Evolutionary conservation across 345 rosid species (phyloP).

Genomic region (Gynandropsis gynandra): DNA sequence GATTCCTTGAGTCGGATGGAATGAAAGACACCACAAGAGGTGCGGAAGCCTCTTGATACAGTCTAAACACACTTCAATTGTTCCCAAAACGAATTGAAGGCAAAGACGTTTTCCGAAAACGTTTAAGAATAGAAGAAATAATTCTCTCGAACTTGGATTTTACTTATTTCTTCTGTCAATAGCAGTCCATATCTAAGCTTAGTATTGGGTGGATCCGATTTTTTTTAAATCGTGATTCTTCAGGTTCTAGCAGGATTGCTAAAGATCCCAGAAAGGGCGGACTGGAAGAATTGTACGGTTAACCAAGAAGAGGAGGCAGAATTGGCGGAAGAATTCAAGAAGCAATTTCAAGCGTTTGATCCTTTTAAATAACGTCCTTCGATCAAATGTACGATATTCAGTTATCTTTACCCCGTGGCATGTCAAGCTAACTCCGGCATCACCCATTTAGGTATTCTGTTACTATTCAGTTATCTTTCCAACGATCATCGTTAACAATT

Average conservation of each 20-base stretch:
- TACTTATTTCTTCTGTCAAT: background rate
- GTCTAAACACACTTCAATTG: too few species aligned
- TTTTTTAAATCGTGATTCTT: constrained; percentile 4
- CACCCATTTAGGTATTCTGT: constrained; percentile 15
- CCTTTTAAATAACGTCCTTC: constrained; percentile 35
- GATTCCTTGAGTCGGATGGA: too few species aligned
- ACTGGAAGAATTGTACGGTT: constrained; percentile 70
- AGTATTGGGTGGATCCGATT: too few species aligned
- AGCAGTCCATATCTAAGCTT: background rate
- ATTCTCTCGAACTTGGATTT: too few species aligned
- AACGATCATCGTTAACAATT: background rate
- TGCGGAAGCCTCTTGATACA: too few species aligned
- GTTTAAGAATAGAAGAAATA: too few species aligned
- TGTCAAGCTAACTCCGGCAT: background rate
- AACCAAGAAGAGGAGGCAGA: constrained; percentile 68
- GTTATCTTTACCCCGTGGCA: constrained; percentile 11
- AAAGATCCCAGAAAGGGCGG: constrained; percentile 73
- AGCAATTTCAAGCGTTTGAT: constrained; percentile 55
- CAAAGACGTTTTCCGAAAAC: too few species aligned
- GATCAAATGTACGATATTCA: background rate
- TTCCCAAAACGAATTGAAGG: too few species aligned
- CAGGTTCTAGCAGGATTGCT: constrained; percentile 90
- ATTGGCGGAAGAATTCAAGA: constrained; percentile 58
- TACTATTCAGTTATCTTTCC: background rate
- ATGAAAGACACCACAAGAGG: too few species aligned